Conservation (phyloP, 2,329 filamentous ascomycete genomes). For the Sarocladium strictum region DNA sequence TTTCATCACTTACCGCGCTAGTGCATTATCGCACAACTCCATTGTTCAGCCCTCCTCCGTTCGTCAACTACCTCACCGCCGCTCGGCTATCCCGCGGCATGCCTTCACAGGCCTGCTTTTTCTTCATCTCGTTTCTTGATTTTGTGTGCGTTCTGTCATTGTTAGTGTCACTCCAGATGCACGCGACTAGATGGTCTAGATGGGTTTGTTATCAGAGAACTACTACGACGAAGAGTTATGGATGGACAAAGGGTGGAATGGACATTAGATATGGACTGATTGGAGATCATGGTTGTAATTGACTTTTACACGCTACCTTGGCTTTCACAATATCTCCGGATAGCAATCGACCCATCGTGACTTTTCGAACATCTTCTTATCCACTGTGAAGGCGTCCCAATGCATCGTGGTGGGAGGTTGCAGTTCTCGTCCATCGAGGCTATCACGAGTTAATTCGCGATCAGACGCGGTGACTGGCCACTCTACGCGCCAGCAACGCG, state of each 20-base stretch:
- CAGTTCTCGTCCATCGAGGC: too few relatives aligned
- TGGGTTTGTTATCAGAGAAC: not conserved
- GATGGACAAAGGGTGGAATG: constrained; percentile 4
- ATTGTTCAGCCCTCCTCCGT: not conserved
- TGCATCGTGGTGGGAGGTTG: not conserved
- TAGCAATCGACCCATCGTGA: too few relatives aligned
- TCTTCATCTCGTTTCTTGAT: not conserved
- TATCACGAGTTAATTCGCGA: not conserved
- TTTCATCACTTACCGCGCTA: not conserved
- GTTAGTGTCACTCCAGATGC: constrained; percentile 1
- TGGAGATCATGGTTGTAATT: constrained; percentile 6
- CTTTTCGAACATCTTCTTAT: too few relatives aligned
- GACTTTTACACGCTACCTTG: not conserved
- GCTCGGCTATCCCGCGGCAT: not conserved
- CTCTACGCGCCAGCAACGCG: constrained; percentile 6
- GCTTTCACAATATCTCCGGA: not conserved
- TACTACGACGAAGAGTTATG: not conserved
- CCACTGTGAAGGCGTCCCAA: too few relatives aligned
- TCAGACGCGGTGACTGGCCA: not conserved
- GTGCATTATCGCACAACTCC: not conserved
- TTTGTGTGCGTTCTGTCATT: too few relatives aligned
- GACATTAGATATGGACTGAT: constrained; percentile 6
- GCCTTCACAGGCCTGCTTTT: not conserved
- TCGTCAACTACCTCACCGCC: not conserved
- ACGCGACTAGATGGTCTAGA: not conserved